A percentile compares a stretch with the other conserved stretches of the same genome.
These are phyloP conservation scores for Allantophomopsis lycopodina DNA, from an alignment of 2,329 filamentous ascomycete species.

Conservation along the genomic window DNA sequence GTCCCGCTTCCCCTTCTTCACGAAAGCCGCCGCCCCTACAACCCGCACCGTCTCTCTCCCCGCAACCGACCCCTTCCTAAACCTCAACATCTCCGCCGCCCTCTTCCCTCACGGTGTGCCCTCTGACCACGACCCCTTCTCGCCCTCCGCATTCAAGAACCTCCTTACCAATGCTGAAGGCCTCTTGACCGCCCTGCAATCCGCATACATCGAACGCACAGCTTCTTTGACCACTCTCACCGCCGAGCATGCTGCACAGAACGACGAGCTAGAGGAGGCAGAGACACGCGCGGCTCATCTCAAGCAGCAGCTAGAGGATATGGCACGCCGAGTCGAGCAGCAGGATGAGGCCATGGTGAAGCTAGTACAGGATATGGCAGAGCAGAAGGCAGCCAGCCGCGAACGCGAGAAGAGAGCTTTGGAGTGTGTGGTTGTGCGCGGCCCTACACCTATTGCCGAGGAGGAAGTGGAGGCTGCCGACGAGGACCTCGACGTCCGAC, in stretches of 20 bases:
- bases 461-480: conserved; percentile 12
- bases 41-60: conserved; percentile 10
- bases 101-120: conserved; percentile 34
- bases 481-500: conserved; percentile 14
- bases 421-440: no score
- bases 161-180: conserved; percentile 42
- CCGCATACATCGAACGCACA: conserved; percentile 40
- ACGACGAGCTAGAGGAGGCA: conserved; percentile 42
- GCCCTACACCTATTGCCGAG: conserved; percentile 4
- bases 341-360: conserved; percentile 36
- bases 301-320: conserved; percentile 44
- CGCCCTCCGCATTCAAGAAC: conserved; percentile 45
- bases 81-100: conserved; percentile 37
- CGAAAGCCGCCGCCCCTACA: conserved; percentile 9
- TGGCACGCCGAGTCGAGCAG: conserved; percentile 37
- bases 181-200: conserved; percentile 40
- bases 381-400: conserved; percentile 28
- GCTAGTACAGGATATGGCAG: conserved; percentile 33
- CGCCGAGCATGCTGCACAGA: conserved; percentile 36
- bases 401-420: conserved; percentile 13
- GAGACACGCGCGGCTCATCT: conserved; percentile 37
- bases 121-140: conserved; percentile 33
- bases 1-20: conserved; percentile 13
- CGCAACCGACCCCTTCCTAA: conserved; percentile 34
- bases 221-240: conserved; percentile 33